Percentiles rank a stretch among this genome's conserved stretches.
phyloP scores from a whole-genome alignment of 2,329 filamentous ascomycete species.

The Periconia macrospinosa region DNA sequence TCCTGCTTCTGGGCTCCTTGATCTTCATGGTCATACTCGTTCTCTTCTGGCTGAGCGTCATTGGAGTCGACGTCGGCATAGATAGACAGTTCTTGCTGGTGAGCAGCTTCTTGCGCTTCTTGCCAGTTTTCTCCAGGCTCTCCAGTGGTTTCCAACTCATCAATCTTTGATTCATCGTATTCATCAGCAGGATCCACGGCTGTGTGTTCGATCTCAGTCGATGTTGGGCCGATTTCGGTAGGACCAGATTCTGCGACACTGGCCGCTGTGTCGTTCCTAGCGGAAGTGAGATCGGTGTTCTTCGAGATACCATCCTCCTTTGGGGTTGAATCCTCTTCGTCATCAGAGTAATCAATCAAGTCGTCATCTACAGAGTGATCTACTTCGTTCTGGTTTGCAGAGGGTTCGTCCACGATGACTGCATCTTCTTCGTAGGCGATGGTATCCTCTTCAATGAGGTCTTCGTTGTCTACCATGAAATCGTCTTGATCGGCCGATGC shows the following conservation, averaged over 20 bases:
- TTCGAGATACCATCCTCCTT: not conserved
- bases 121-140: not conserved
- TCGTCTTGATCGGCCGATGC: slow-evolving; percentile 33
- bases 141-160: not conserved
- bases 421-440: slow-evolving; percentile 14
- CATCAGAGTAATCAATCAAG: slow-evolving; percentile 39
- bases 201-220: no score
- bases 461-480: slow-evolving; percentile 41
- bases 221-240: not conserved
- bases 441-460: slow-evolving; percentile 31
- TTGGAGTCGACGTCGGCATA: not conserved
- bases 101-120: not conserved
- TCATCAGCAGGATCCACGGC: not conserved
- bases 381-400: not conserved
- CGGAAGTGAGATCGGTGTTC: not conserved
- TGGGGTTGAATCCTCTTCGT: slow-evolving; percentile 22
- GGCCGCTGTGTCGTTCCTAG: not conserved
- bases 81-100: not conserved
- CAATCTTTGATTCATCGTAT: not conserved
- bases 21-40: slow-evolving; percentile 14
- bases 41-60: slow-evolving; percentile 3
- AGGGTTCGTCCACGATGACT: slow-evolving; percentile 6
- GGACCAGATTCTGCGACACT: not conserved
- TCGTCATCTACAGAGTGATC: slow-evolving; percentile 26
- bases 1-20: slow-evolving; percentile 3